Evolutionary conservation across 1,139 yeast genomes (phyloP).

Genomic region (Tardiomyces depauwii): DNA sequence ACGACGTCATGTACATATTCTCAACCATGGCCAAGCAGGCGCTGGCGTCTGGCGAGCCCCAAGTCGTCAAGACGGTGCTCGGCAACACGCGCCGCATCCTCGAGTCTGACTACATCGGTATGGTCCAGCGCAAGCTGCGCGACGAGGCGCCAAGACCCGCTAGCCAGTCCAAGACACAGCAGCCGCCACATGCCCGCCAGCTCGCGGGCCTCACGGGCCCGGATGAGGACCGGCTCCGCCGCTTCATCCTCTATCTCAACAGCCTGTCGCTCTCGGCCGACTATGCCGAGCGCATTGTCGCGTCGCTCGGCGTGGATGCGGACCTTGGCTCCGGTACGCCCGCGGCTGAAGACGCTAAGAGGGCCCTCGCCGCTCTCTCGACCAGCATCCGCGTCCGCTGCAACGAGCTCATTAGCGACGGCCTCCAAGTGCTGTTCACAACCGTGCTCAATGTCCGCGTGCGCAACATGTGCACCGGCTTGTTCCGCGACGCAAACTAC

Average conservation of each 20-base stretch:
- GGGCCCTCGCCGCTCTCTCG: conserved; percentile 9
- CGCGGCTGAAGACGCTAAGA: neutral
- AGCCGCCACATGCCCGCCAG: neutral
- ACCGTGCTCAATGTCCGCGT: conserved; percentile 45
- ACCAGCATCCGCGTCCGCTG: conserved; percentile 29
- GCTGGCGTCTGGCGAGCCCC: conserved; percentile 48
- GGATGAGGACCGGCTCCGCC: conserved; percentile 35
- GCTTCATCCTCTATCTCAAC: conserved; percentile 45
- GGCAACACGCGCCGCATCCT: conserved; percentile 34
- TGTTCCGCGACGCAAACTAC: conserved; percentile 45
- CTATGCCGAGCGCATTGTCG: conserved; percentile 40
- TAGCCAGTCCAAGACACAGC: neutral
- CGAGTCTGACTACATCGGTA: conserved; percentile 36
- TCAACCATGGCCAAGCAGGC: conserved; percentile 53
- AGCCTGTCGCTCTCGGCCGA: conserved; percentile 48
- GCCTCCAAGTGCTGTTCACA: conserved; percentile 44
- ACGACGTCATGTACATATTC: conserved; percentile 67
- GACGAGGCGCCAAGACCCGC: conserved; percentile 29
- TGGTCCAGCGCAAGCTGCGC: conserved; percentile 40
- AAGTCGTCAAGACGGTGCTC: conserved; percentile 42
- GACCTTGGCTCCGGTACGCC: neutral
- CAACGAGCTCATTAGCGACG: conserved; percentile 40
- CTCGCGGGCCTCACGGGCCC: conserved; percentile 16
- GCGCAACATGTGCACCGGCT: conserved; percentile 37
- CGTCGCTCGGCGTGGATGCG: conserved; percentile 19